A percentile compares a stretch with the other conserved stretches of the same genome.
Evolutionary conservation across 75 land plant genomes (phyloP).

Genomic region (Sequoia sempervirens): DNA sequence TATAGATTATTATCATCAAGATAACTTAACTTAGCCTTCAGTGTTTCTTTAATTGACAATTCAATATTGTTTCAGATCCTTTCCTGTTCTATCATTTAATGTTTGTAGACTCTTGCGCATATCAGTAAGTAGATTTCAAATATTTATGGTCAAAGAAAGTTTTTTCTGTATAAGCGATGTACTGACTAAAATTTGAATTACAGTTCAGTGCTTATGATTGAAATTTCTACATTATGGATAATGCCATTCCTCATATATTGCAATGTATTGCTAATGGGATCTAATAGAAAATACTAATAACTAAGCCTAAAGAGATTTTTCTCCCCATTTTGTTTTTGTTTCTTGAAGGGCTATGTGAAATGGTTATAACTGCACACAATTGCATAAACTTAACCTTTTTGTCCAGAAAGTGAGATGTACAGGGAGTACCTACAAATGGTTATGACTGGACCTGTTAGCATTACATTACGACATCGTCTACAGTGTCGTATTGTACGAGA

Average conservation of each 20-base stretch:
- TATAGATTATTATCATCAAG: neutral
- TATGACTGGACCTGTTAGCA: slow-evolving; percentile 73
- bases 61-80: neutral
- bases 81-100: neutral
- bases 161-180: neutral
- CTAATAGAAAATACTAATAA: neutral
- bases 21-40: neutral
- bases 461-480: slow-evolving; percentile 82
- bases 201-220: neutral
- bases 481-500: slow-evolving; percentile 73
- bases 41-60: neutral
- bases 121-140: neutral
- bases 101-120: neutral
- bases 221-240: neutral
- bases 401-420: slow-evolving; percentile 70
- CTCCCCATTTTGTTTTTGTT: neutral
- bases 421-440: slow-evolving; percentile 60
- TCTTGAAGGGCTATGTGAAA: neutral
- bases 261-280: neutral
- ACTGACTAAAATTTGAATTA: neutral
- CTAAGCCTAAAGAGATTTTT: neutral
- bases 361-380: neutral
- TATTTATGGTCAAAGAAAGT: neutral
- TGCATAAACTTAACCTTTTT: neutral
- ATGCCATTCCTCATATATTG: neutral